phyloP scores from a whole-genome alignment of 1,284 basidiomycete species.

The Ceratobasidium sp. region DNA sequence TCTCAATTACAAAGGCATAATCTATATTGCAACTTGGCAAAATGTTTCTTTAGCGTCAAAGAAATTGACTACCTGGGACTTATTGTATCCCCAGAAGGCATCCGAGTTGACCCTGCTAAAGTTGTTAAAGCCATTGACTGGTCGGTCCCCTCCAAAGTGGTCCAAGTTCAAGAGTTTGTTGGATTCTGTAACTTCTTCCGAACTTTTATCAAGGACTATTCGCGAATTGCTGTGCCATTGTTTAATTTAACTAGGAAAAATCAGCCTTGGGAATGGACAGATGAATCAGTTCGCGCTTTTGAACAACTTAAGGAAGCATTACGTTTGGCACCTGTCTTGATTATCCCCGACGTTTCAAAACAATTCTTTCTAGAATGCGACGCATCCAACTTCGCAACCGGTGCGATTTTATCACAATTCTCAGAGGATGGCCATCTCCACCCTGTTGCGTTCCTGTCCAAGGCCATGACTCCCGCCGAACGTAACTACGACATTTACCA shows the following conservation, averaged over 20 bases:
- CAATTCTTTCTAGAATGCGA: conserved; percentile 47
- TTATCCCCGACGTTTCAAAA: conserved; percentile 46
- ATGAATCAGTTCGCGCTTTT: conserved; percentile 45
- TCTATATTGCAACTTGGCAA: too few species aligned
- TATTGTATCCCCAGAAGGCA: conserved; percentile 40
- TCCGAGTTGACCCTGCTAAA: conserved; percentile 48
- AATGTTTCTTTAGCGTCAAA: too few species aligned
- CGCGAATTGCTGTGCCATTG: conserved; percentile 45
- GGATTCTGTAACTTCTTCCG: conserved; percentile 42
- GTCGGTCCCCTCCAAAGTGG: too few species aligned
- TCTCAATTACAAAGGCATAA: too few species aligned
- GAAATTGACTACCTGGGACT: too few species aligned
- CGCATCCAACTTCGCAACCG: conserved; percentile 48
- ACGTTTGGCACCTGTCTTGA: too few species aligned
- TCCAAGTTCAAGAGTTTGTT: too few species aligned
- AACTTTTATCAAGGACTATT: conserved; percentile 48
- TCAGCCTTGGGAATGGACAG: conserved; percentile 38
- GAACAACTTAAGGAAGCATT: conserved; percentile 45
- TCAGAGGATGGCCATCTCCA: too few species aligned
- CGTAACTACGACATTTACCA: too few species aligned
- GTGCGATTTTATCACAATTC: conserved; percentile 46
- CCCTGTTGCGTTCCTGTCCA: too few species aligned
- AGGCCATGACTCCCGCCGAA: too few species aligned
- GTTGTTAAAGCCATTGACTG: conserved; percentile 45
- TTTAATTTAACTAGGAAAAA: conserved; percentile 44